These are phyloP conservation scores for Saturnispora gosingensis DNA, from an alignment of 805 yeast genomes.

Conservation along the genomic window DNA sequence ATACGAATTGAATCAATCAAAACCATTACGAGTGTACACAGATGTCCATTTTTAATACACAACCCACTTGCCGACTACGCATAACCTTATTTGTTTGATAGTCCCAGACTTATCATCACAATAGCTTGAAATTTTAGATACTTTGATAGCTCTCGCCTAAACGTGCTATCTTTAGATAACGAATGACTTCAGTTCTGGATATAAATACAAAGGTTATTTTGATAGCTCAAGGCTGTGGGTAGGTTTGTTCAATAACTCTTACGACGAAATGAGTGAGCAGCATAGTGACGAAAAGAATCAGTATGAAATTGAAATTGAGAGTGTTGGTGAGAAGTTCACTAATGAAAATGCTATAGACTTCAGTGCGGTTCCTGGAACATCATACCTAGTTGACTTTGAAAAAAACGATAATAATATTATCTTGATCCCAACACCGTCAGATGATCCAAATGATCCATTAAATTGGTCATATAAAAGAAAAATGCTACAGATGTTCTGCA, in stretches of 20 bases:
- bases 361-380: slow-evolving; percentile 42
- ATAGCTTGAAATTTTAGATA: background rate
- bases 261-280: background rate
- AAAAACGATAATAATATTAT: slow-evolving; percentile 31
- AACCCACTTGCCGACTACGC: background rate
- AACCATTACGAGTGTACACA: background rate
- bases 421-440: slow-evolving; percentile 56
- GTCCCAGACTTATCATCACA: background rate
- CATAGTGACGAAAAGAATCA: background rate
- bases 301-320: slow-evolving; percentile 1
- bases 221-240: background rate
- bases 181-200: background rate
- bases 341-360: slow-evolving; percentile 18
- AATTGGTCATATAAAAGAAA: slow-evolving; percentile 50
- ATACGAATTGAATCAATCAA: too few relatives aligned
- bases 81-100: background rate
- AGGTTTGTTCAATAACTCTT: background rate
- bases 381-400: slow-evolving; percentile 38
- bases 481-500: slow-evolving; percentile 35
- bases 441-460: slow-evolving; percentile 62
- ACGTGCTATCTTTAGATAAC: background rate
- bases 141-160: background rate
- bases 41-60: background rate
- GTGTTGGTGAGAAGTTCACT: background rate
- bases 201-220: background rate